Conservation (phyloP, 805 yeast species). For the Teunomyces aglyptinius region DNA sequence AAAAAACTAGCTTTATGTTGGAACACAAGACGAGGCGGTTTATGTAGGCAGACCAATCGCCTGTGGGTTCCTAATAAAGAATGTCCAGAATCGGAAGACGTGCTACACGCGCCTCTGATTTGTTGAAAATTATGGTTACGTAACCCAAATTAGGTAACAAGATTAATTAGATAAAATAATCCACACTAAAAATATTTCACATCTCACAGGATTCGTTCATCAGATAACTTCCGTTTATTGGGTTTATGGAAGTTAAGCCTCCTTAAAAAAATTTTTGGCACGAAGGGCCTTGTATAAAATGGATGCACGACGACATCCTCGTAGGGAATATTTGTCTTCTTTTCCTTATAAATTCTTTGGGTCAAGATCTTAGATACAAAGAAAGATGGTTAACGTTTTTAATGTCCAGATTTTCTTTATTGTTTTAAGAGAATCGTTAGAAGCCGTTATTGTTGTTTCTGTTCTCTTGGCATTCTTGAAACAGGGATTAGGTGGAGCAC, state of each 20-base stretch:
- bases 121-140: background rate
- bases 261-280: background rate
- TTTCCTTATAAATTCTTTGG: background rate
- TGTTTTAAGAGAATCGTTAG: conserved; percentile 25
- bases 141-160: background rate
- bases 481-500: conserved; percentile 24
- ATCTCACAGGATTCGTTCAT: background rate
- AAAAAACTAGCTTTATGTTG: too few species aligned
- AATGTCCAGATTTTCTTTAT: conserved; percentile 26
- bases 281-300: background rate
- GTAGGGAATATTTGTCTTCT: background rate
- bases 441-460: conserved; percentile 26
- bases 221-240: conserved; percentile 1
- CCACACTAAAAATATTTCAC: background rate
- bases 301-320: too few species aligned
- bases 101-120: background rate
- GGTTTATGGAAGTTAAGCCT: background rate
- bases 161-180: conserved; percentile 1
- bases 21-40: too few species aligned
- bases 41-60: too few species aligned
- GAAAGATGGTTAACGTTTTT: conserved; percentile 23
- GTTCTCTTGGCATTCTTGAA: conserved; percentile 28
- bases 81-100: background rate
- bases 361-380: background rate
- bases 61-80: background rate